phyloP scores from a whole-genome alignment of 192 early-diverging fungal genomes.

The Linderina pennispora region DNA sequence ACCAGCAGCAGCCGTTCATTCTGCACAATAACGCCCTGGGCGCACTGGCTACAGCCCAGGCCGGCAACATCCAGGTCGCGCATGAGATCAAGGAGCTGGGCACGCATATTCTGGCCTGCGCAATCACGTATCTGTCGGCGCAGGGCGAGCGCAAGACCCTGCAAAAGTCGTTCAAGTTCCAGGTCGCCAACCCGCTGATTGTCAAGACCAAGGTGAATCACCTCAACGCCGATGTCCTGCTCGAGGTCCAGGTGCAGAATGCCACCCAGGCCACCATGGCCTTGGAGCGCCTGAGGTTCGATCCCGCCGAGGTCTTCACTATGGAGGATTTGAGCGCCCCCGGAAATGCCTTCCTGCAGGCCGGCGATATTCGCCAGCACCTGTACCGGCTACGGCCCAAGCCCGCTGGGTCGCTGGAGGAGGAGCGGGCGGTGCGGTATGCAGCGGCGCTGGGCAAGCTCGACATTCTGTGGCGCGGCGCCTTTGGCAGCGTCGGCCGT shows the following conservation, averaged over 20 bases:
- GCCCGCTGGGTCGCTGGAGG: slow-evolving; percentile 27
- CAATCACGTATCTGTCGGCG: slow-evolving; percentile 68
- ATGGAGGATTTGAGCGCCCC: slow-evolving; percentile 34
- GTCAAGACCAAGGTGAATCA: slow-evolving; percentile 97
- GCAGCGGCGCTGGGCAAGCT: slow-evolving; percentile 85
- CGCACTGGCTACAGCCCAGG: slow-evolving; percentile 60
- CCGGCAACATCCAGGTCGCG: slow-evolving; percentile 68
- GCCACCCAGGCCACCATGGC: slow-evolving; percentile 71
- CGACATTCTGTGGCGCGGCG: slow-evolving; percentile 93
- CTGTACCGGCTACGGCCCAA: slow-evolving; percentile 75
- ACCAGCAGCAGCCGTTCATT: slow-evolving; percentile 68
- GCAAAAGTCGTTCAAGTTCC: slow-evolving; percentile 93
- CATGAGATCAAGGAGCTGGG: slow-evolving; percentile 98
- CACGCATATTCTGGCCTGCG: slow-evolving; percentile 84
- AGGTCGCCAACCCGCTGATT: slow-evolving; percentile 90
- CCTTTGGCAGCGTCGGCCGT: slow-evolving; percentile 81
- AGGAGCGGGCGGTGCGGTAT: slow-evolving; percentile 46
- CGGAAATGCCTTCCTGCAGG: slow-evolving; percentile 43
- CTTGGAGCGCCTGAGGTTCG: slow-evolving; percentile 85
- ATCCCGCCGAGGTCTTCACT: slow-evolving; percentile 66
- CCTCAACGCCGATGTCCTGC: slow-evolving; percentile 55
- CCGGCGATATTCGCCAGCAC: slow-evolving; percentile 87
- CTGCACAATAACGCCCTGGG: slow-evolving; percentile 52
- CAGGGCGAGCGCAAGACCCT: slow-evolving; percentile 66
- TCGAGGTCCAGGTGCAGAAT: slow-evolving; percentile 96